Percentiles rank a stretch among this genome's conserved stretches.
These are phyloP conservation scores for Phyllachora maydis DNA, from an alignment of 2,329 filamentous ascomycete species.

Conservation along the genomic window DNA sequence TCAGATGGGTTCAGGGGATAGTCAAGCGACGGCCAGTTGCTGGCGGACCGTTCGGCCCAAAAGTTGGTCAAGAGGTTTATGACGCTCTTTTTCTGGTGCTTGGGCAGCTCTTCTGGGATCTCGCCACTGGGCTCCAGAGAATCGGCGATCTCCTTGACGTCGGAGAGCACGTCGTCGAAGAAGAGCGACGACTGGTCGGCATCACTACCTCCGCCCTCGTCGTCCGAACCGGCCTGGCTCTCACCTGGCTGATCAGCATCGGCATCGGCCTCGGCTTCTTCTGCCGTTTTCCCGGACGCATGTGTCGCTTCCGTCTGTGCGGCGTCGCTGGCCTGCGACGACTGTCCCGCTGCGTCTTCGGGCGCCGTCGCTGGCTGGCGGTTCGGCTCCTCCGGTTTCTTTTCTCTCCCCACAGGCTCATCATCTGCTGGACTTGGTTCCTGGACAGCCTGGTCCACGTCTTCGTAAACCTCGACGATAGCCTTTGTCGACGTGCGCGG, in stretches of 20 bases:
- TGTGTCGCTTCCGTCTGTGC: slow-evolving; percentile 5
- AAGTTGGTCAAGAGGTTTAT: slow-evolving; percentile 95
- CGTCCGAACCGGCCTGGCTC: slow-evolving; percentile 43
- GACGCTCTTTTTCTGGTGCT: slow-evolving; percentile 79
- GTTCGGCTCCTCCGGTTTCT: slow-evolving; percentile 11
- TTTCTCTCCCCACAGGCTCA: slow-evolving; percentile 20
- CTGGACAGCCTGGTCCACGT: slow-evolving; percentile 81
- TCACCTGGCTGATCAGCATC: slow-evolving; percentile 24
- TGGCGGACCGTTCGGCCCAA: slow-evolving; percentile 93
- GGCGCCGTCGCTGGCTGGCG: slow-evolving; percentile 2
- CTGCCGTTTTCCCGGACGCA: slow-evolving; percentile 13
- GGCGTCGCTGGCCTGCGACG: slow-evolving; percentile 2
- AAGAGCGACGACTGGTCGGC: slow-evolving; percentile 45
- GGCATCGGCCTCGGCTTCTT: slow-evolving; percentile 20
- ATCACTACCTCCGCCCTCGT: slow-evolving; percentile 50
- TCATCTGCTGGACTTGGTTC: slow-evolving; percentile 52
- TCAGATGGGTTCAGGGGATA: slow-evolving; percentile 78
- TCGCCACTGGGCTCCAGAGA: slow-evolving; percentile 39
- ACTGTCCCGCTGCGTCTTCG: slow-evolving; percentile 3
- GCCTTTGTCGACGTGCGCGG: slow-evolving; percentile 86
- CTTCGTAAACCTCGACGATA: slow-evolving; percentile 87
- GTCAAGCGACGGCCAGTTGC: slow-evolving; percentile 79
- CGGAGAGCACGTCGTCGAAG: slow-evolving; percentile 45
- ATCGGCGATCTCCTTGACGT: slow-evolving; percentile 39
- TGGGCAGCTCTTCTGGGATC: slow-evolving; percentile 56